Evolutionary conservation across 192 early-diverging fungal species (phyloP).

Genomic region (Backusella psychrophila): DNA sequence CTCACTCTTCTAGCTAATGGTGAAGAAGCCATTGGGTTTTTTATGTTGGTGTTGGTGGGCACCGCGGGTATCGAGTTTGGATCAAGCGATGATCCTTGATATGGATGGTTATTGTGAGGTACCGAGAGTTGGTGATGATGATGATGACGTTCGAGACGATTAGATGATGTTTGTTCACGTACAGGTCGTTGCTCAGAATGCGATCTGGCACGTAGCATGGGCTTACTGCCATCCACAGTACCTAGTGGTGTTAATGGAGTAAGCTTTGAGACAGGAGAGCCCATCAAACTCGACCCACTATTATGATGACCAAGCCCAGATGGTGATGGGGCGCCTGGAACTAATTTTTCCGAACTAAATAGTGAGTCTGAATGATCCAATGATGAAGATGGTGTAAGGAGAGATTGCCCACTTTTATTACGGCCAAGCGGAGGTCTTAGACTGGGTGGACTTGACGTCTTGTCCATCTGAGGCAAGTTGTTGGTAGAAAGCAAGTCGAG

Average conservation of each 20-base stretch:
- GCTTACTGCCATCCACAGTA: neutral
- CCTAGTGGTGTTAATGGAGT: constrained; percentile 1
- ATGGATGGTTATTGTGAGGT: neutral
- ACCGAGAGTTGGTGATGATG: constrained; percentile 2
- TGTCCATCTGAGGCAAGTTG: neutral
- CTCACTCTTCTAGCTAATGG: constrained; percentile 45
- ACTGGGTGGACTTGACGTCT: neutral
- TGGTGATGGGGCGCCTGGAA: constrained; percentile 7
- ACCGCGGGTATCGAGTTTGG: constrained; percentile 10
- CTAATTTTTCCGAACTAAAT: neutral
- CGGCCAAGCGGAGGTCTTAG: neutral
- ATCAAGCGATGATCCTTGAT: neutral
- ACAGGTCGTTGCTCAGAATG: constrained; percentile 20
- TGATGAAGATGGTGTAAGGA: neutral
- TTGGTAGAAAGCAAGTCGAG: neutral
- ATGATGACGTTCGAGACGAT: neutral
- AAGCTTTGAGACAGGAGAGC: constrained; percentile 2
- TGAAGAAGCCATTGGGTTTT: constrained; percentile 22
- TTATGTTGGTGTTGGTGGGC: constrained; percentile 5
- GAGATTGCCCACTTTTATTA: neutral
- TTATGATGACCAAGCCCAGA: neutral
- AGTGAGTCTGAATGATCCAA: neutral
- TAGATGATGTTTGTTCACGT: constrained; percentile 3
- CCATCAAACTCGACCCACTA: neutral
- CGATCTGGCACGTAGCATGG: constrained; percentile 25